These are phyloP conservation scores for Scedosporium dehoogii DNA, from an alignment of 2,329 filamentous ascomycete species.

Conservation along the genomic window DNA sequence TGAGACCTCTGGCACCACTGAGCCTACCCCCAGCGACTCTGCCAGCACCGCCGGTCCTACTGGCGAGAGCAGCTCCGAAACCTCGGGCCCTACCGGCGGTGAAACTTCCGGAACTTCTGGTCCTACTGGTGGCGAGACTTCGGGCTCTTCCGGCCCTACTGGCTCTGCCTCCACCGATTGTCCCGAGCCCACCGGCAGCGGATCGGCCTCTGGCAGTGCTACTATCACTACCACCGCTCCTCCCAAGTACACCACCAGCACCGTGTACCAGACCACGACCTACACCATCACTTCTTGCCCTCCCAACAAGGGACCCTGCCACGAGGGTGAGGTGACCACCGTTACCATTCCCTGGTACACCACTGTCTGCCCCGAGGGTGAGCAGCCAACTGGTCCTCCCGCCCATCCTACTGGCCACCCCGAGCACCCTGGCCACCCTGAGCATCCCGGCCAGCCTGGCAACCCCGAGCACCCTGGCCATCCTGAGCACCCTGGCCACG, in stretches of 20 bases:
- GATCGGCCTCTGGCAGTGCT: too few species aligned
- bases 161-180: too few species aligned
- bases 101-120: not conserved
- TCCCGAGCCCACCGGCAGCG: too few species aligned
- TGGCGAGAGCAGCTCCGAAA: not conserved
- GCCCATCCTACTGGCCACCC: not conserved
- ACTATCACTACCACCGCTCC: not conserved
- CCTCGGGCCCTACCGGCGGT: not conserved
- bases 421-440: not conserved
- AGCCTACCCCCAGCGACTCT: slow-evolving; percentile 3
- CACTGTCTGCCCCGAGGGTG: slow-evolving; percentile 30
- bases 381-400: not conserved
- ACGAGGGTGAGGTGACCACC: slow-evolving; percentile 20
- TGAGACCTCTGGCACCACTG: slow-evolving; percentile 6
- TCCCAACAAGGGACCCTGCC: slow-evolving; percentile 18
- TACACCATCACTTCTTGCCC: slow-evolving; percentile 23
- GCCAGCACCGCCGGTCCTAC: not conserved
- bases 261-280: slow-evolving; percentile 16
- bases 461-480: not conserved
- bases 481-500: not conserved
- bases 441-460: not conserved
- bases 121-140: not conserved
- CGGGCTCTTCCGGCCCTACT: not conserved
- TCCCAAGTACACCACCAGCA: slow-evolving; percentile 16
- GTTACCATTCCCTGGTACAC: slow-evolving; percentile 19